phyloP scores from a whole-genome alignment of 139 green algal species.

The Edaphochlamys debaryana region DNA sequence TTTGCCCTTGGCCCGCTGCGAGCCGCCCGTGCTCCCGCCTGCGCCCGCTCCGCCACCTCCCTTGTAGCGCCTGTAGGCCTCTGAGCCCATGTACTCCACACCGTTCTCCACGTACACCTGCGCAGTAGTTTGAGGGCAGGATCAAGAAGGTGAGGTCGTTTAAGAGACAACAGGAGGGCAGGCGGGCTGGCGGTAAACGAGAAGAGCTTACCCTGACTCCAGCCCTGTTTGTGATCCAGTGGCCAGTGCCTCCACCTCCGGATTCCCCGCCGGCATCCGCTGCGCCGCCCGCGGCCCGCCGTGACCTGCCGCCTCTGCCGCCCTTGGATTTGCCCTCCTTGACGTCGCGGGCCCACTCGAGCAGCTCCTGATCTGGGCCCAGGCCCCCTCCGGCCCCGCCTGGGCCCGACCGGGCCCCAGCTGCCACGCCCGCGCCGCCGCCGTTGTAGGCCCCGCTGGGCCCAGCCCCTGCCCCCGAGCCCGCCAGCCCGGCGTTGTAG shows the following conservation, averaged over 20 bases:
- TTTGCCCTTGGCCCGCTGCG: background rate
- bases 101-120: constrained; percentile 35
- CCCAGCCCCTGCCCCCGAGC: too few relatives aligned
- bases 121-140: too few relatives aligned
- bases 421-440: too few relatives aligned
- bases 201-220: constrained; percentile 25
- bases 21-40: background rate
- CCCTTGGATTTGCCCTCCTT: background rate
- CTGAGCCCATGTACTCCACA: background rate
- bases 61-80: constrained; percentile 17
- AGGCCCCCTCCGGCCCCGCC: background rate
- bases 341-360: constrained; percentile 10
- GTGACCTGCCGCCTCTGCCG: background rate
- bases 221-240: constrained; percentile 2
- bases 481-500: background rate
- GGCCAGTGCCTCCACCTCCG: background rate
- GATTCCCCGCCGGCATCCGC: background rate
- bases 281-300: background rate
- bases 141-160: too few relatives aligned
- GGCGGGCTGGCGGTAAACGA: too few relatives aligned
- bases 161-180: too few relatives aligned
- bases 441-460: too few relatives aligned
- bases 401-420: background rate
- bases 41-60: background rate
- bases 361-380: background rate